Percentiles rank a stretch among this genome's conserved stretches.
Evolutionary conservation across 2,329 filamentous ascomycete species (phyloP).

Genomic region (Sporothrix euskadiensis): DNA sequence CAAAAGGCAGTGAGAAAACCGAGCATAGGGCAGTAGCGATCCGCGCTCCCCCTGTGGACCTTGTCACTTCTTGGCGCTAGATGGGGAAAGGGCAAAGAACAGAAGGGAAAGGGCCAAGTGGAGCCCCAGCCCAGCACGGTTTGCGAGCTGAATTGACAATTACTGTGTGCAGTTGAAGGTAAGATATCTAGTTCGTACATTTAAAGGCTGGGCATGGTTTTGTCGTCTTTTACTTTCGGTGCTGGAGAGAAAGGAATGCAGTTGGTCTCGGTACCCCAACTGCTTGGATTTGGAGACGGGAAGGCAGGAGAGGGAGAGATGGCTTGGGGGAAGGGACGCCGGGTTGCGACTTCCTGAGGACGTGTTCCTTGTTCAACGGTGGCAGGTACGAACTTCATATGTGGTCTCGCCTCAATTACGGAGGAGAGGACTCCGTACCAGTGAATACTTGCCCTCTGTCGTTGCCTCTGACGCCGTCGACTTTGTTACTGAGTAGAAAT

Average conservation of each 20-base stretch:
- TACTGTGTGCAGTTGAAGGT: background rate
- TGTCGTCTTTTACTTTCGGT: background rate
- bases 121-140: background rate
- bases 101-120: background rate
- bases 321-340: background rate
- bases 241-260: background rate
- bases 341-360: background rate
- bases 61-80: constrained; percentile 13
- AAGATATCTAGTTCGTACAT: background rate
- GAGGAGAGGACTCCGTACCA: too few species aligned
- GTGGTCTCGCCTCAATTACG: background rate
- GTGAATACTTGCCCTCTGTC: background rate
- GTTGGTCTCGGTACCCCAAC: background rate
- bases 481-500: background rate
- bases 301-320: background rate
- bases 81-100: background rate
- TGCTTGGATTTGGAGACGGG: background rate
- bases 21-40: constrained; percentile 23
- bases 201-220: background rate
- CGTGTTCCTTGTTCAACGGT: background rate
- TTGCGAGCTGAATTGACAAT: background rate
- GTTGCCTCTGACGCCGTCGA: background rate
- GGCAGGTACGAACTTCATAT: background rate
- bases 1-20: background rate
- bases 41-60: background rate